Evolutionary conservation across 345 rosid species (phyloP).

Genomic region (Excoecaria cochinchinensis): DNA sequence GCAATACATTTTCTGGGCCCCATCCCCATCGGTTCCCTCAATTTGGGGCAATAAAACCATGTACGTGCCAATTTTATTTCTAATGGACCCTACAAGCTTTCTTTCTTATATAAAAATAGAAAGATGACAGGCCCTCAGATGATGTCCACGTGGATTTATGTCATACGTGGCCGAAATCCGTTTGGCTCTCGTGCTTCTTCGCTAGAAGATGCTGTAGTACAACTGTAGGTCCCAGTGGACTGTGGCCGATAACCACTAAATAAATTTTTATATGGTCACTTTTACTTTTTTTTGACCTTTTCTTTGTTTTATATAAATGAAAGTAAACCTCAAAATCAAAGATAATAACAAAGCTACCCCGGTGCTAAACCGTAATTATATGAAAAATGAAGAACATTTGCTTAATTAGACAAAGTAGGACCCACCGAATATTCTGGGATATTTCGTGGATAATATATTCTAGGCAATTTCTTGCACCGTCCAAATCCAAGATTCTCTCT

Average conservation of each 20-base stretch:
- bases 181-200: neutral
- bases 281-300: neutral
- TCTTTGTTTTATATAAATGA: neutral
- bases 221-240: no score
- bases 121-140: neutral
- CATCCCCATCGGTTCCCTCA: neutral
- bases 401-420: neutral
- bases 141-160: neutral
- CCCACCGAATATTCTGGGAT: neutral
- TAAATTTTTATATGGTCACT: neutral
- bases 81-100: no score
- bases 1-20: conserved; percentile 13
- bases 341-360: neutral
- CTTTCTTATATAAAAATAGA: neutral
- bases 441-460: neutral
- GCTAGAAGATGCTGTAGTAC: neutral
- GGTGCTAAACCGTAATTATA: neutral
- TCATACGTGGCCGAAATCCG: neutral
- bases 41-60: neutral
- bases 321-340: neutral
- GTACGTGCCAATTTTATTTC: no score
- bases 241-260: neutral
- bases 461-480: conserved; percentile 4
- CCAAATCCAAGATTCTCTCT: neutral
- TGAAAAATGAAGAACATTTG: neutral